Conservation (phyloP, 768 basidiomycete genomes). For the Paxillus ammoniavirescens region DNA sequence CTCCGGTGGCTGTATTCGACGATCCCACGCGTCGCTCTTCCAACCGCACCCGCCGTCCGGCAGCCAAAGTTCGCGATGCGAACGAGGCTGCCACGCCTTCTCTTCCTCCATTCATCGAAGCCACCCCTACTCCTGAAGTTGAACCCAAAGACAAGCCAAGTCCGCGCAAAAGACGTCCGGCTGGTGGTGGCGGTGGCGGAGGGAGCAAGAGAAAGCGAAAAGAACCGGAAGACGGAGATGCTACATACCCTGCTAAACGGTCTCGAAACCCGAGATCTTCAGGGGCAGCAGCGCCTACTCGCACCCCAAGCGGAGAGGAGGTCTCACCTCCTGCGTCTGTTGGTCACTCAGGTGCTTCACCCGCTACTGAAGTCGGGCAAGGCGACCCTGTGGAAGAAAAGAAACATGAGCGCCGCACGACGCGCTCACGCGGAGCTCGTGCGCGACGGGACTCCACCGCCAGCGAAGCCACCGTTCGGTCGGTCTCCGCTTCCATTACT, state of each 20-base stretch:
- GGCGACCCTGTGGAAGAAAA: conserved; percentile 17
- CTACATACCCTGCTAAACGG: conserved; percentile 71
- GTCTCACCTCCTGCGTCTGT: conserved; percentile 40
- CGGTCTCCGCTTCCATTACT: conserved; percentile 31
- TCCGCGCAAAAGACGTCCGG: conserved; percentile 46
- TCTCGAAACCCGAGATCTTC: conserved; percentile 50
- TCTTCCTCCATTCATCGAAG: conserved; percentile 9
- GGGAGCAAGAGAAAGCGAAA: conserved; percentile 57
- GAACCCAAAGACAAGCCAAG: conserved; percentile 45
- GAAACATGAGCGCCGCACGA: conserved; percentile 43
- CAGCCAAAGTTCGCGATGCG: conserved; percentile 49
- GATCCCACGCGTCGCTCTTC: conserved; percentile 44
- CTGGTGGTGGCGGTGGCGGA: conserved; percentile 36
- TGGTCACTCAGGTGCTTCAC: conserved; percentile 22
- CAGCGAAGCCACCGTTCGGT: conserved; percentile 47
- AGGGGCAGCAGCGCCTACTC: conserved; percentile 16
- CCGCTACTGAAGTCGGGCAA: conserved; percentile 15
- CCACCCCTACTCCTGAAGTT: conserved; percentile 12
- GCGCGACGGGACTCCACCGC: conserved; percentile 51
- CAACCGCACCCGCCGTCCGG: conserved; percentile 45
- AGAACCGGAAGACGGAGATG: conserved; percentile 61
- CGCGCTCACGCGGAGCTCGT: conserved; percentile 41
- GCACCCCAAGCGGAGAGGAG: conserved; percentile 35
- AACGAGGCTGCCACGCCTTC: conserved; percentile 31
- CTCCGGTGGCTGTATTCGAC: conserved; percentile 42